Evolutionary conservation across 1,284 basidiomycete genomes (phyloP), one percentile per base, ranked within the genome.

Genomic region (Sphaerobolus stellatus): DNA sequence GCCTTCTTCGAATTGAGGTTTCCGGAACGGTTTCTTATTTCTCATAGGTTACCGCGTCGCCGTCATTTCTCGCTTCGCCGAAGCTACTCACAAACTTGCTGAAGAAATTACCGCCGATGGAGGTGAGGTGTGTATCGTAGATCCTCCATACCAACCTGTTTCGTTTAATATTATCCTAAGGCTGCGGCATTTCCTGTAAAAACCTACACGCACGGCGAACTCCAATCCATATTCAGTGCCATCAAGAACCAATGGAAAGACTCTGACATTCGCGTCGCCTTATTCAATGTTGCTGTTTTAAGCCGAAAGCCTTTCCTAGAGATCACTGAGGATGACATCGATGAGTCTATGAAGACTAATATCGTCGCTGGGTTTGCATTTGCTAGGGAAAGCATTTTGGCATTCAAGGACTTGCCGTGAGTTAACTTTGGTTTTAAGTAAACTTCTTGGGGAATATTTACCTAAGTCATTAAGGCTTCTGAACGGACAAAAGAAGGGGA

Each of bases 301-400:
- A 68, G 83, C 5, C 86, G 79, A 74, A 88, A 88, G 68, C 73
- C 75, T 1, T 91, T 91, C 77, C 68, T 91, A 24, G 76, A 87
- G 14, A 64, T 86, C 25, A 86, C 83, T 0, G 78, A 82, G 22
- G 73, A 81, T 51, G 83, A 89, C 41, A 61, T 88, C 24, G 71
- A 77, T 48, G 64, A 69, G 9, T 68, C 70, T 22, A 64, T 81
- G 16, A 74, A 86, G 51, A 69, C 74, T 27, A 87, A 84, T 59
- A 73, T 88, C 54, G 74, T 80, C 27, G 80, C 79, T 0, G 79
- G 84, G 0, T 90, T 88, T 52, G 77, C 86, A 1, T 92, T 92
- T 65, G 71, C 89, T 4, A 79, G 80, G 29, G 79, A 83, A 55
- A 80, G 78, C 2, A 77, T 92, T 51, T 62, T 80, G 25, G 74